phyloP scores from a whole-genome alignment of 176 grass and related monocot genomes.

The Canna indica region DNA sequence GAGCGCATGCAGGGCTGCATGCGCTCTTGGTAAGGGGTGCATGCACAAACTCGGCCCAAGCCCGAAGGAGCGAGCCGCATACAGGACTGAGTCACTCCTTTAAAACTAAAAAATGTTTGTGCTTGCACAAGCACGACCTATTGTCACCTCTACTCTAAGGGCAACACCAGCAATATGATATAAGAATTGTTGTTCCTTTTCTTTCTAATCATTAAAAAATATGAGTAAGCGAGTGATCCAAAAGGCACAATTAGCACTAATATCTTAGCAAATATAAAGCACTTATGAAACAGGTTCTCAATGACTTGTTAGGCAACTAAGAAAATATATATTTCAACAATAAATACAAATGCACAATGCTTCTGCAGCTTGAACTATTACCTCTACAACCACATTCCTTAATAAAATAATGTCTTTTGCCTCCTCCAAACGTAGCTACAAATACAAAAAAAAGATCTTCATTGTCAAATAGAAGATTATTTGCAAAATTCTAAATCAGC shows the following conservation, averaged over 20 bases:
- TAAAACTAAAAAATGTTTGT: no score
- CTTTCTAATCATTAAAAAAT: not conserved
- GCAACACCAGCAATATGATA: not conserved
- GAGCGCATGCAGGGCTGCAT: no score
- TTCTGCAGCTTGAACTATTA: not conserved
- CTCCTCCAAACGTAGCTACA: slow-evolving; percentile 1
- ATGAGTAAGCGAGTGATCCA: no score
- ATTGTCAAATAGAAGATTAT: not conserved
- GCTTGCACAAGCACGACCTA: no score
- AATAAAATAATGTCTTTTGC: slow-evolving; percentile 13
- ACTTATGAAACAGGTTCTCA: not conserved
- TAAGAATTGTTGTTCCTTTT: not conserved
- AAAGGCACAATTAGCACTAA: not conserved
- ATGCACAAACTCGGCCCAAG: no score
- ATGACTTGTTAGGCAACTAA: not conserved
- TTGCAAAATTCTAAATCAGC: not conserved
- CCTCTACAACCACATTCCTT: slow-evolving; percentile 5
- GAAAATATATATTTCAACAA: not conserved
- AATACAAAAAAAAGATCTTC: not conserved
- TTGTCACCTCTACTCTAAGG: no score
- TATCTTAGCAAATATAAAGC: not conserved
- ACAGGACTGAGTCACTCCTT: no score
- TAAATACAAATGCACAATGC: no score
- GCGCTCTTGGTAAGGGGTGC: no score
- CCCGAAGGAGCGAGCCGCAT: no score